Conservation (phyloP, 2,329 filamentous ascomycete genomes). For the Ophiostoma perfectum region DNA sequence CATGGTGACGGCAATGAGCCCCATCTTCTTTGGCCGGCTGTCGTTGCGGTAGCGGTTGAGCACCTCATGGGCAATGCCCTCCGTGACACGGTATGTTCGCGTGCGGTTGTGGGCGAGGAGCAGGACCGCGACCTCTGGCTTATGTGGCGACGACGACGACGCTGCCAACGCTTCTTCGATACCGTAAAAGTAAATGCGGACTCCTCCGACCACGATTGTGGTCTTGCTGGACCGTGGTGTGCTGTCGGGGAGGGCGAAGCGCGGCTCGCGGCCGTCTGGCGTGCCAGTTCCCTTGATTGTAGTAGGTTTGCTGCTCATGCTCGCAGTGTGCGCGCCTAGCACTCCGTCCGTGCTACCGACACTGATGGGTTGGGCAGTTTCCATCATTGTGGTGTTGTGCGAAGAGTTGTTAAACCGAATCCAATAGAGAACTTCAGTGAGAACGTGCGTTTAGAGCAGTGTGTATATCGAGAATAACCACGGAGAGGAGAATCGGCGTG, state of each 20-base stretch:
- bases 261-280: not conserved
- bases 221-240: not conserved
- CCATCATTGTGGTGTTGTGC: no score
- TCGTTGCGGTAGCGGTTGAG: not conserved
- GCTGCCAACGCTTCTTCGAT: not conserved
- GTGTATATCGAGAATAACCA: no score
- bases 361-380: not conserved
- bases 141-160: not conserved
- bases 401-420: no score
- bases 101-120: not conserved
- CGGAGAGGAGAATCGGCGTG: no score
- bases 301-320: no score
- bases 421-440: no score
- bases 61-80: not conserved
- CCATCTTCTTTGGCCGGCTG: not conserved
- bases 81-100: not conserved
- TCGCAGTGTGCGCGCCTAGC: not conserved
- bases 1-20: not conserved
- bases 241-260: not conserved
- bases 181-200: not conserved
- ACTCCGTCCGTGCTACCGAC: not conserved
- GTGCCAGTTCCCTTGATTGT: not conserved
- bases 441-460: no score
- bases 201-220: not conserved
- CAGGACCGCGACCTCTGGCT: not conserved